Evolutionary conservation across 306 rosid species (phyloP).

Genomic region (Quercus wislizeni): DNA sequence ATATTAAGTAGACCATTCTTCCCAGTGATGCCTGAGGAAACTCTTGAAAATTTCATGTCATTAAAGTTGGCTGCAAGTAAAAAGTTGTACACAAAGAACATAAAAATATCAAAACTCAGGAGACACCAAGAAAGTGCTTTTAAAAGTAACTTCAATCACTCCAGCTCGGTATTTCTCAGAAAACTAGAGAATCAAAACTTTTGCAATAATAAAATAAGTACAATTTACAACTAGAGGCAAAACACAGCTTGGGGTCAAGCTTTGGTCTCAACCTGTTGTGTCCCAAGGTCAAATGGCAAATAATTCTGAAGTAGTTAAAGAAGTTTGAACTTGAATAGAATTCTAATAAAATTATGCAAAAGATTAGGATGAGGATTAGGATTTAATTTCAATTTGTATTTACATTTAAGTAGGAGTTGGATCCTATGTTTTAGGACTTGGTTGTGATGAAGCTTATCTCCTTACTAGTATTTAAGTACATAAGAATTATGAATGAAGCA

Average conservation of each 20-base stretch:
- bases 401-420: too few species aligned
- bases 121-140: not conserved
- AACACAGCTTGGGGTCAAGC: not conserved
- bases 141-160: not conserved
- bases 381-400: too few species aligned
- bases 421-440: too few species aligned
- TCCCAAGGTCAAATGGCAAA: too few species aligned
- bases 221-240: not conserved
- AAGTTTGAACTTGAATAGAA: too few species aligned
- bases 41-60: constrained; percentile 38
- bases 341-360: too few species aligned
- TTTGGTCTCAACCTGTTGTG: not conserved
- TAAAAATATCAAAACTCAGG: not conserved
- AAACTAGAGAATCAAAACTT: not conserved
- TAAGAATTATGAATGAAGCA: too few species aligned
- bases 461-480: too few species aligned
- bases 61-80: constrained; percentile 43
- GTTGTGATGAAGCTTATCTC: too few species aligned
- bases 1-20: constrained; percentile 28
- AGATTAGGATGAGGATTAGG: too few species aligned
- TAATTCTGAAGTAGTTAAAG: too few species aligned
- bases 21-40: constrained; percentile 34
- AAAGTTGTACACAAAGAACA: constrained; percentile 6
- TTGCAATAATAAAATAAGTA: not conserved
- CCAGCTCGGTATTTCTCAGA: not conserved